phyloP scores from a whole-genome alignment of 2,329 filamentous ascomycete genomes.

The Trichoderma cornu-damae region DNA sequence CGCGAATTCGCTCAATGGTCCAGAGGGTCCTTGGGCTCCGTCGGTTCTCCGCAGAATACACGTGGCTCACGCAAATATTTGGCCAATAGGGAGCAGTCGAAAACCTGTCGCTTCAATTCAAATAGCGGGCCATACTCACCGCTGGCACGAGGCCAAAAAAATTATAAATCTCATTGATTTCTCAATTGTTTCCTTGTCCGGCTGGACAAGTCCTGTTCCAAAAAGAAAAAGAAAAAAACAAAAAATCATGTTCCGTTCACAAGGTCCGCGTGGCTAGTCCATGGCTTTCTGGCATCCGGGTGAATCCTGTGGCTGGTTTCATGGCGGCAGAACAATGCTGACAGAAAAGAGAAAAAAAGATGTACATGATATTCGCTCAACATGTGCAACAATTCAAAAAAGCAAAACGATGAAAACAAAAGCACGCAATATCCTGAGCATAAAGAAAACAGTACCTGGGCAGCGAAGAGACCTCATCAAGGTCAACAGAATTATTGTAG shows the following conservation, averaged over 20 bases:
- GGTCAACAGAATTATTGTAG: conserved; percentile 45
- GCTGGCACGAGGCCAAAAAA: conserved; percentile 23
- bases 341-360: conserved; percentile 24
- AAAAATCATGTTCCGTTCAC: conserved; percentile 1
- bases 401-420: conserved; percentile 25
- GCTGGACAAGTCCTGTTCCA: conserved; percentile 30
- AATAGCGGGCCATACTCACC: conserved; percentile 38
- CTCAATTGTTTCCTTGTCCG: conserved; percentile 28
- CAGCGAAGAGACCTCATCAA: conserved; percentile 56
- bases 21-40: conserved; percentile 19
- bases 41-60: conserved; percentile 15
- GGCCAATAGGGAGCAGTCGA: conserved; percentile 13
- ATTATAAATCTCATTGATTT: conserved; percentile 26
- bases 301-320: conserved; percentile 21
- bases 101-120: conserved; percentile 15
- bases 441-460: conserved; percentile 57
- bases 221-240: too few species aligned
- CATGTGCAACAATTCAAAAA: conserved; percentile 25
- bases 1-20: conserved; percentile 26
- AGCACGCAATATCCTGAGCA: conserved; percentile 19
- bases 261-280: conserved; percentile 16
- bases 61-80: conserved; percentile 14
- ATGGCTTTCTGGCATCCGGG: conserved; percentile 20
- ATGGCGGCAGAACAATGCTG: conserved; percentile 23
- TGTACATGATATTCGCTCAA: conserved; percentile 30